These are phyloP conservation scores for Epichloe bromicola DNA, from an alignment of 2,329 filamentous ascomycete genomes.

Conservation along the genomic window DNA sequence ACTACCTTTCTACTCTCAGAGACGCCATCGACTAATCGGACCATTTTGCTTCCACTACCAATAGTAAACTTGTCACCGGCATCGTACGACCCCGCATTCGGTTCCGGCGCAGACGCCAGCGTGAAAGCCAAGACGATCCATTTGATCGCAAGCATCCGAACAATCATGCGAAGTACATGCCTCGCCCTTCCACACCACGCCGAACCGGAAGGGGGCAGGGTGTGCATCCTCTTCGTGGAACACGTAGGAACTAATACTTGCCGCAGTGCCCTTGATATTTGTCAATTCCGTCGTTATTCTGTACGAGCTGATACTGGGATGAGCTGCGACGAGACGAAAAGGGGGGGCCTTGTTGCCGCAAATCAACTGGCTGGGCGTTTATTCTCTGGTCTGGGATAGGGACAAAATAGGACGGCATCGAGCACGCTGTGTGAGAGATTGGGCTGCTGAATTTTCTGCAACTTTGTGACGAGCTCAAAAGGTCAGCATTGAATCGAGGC, in stretches of 20 bases:
- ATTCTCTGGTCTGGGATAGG: neutral
- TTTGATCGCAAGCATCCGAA: slow-evolving; percentile 79
- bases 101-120: slow-evolving; percentile 57
- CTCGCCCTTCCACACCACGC: neutral
- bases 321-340: slow-evolving; percentile 13
- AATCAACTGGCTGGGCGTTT: neutral
- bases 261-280: slow-evolving; percentile 68
- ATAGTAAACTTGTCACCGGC: slow-evolving; percentile 62
- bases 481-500: too few species aligned
- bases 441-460: too few species aligned
- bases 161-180: slow-evolving; percentile 71
- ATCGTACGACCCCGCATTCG: slow-evolving; percentile 65
- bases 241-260: too few species aligned
- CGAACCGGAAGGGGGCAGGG: neutral
- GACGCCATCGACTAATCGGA: neutral
- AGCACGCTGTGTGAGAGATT: too few species aligned
- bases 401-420: too few species aligned
- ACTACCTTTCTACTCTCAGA: neutral
- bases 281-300: slow-evolving; percentile 74
- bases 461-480: too few species aligned
- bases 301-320: slow-evolving; percentile 68
- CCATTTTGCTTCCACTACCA: slow-evolving; percentile 6
- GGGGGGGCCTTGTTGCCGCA: neutral
- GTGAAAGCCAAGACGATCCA: slow-evolving; percentile 81
- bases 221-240: too few species aligned